A percentile compares a stretch with the other conserved stretches of the same genome.
Evolutionary conservation across 306 rosid species (phyloP).

Genomic region (Neltuma alba): DNA sequence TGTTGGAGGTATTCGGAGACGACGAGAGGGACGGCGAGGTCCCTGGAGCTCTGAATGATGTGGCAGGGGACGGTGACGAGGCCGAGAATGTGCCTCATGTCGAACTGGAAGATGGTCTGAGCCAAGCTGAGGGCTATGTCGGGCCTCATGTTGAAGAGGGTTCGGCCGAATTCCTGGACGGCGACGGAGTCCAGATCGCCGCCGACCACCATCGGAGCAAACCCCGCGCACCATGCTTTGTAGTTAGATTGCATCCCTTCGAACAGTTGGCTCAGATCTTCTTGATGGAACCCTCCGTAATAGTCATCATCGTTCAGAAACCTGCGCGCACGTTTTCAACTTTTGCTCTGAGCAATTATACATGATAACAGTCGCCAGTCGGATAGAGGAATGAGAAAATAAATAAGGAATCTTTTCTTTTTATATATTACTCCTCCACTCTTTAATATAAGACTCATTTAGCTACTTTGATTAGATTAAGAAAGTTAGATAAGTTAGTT

Average conservation of each 20-base stretch:
- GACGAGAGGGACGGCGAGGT: slow-evolving; percentile 29
- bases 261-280: slow-evolving; percentile 37
- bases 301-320: slow-evolving; percentile 34
- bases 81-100: slow-evolving; percentile 32
- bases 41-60: slow-evolving; percentile 42
- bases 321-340: background rate
- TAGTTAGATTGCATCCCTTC: slow-evolving; percentile 36
- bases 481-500: too few relatives aligned
- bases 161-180: slow-evolving; percentile 47
- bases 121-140: slow-evolving; percentile 41
- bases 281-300: slow-evolving; percentile 39
- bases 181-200: slow-evolving; percentile 75
- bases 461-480: too few relatives aligned
- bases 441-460: too few relatives aligned
- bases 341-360: background rate
- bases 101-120: slow-evolving; percentile 37
- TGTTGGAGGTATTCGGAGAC: slow-evolving; percentile 38
- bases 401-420: background rate
- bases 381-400: background rate
- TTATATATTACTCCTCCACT: too few relatives aligned
- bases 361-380: too few relatives aligned
- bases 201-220: slow-evolving; percentile 67
- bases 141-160: slow-evolving; percentile 37
- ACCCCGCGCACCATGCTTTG: slow-evolving; percentile 74
- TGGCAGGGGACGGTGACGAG: slow-evolving; percentile 41